Conservation (phyloP, 1,139 yeast genomes). For the Debaryomycetaceae sp. region DNA sequence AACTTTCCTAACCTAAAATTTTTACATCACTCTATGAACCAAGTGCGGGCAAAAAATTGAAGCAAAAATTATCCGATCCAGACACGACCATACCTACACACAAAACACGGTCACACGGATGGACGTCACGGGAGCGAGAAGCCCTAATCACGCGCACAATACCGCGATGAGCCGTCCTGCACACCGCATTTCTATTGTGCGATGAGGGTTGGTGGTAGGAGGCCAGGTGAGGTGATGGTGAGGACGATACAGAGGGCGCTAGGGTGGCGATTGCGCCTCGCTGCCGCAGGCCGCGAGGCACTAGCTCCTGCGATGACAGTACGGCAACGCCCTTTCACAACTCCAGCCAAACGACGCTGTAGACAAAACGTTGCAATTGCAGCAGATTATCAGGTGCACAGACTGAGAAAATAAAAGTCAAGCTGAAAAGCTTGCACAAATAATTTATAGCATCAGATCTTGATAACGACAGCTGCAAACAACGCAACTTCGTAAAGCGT, state of each 20-base stretch:
- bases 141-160: neutral
- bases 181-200: too few relatives aligned
- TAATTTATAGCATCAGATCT: too few relatives aligned
- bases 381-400: neutral
- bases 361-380: too few relatives aligned
- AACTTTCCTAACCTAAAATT: neutral
- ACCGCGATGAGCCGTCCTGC: too few relatives aligned
- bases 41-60: neutral
- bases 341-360: too few relatives aligned
- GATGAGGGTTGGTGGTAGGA: too few relatives aligned
- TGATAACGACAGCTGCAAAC: neutral
- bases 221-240: too few relatives aligned
- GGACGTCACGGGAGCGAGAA: neutral
- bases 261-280: too few relatives aligned
- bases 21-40: neutral
- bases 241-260: too few relatives aligned
- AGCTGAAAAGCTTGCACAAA: neutral
- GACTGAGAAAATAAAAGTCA: neutral
- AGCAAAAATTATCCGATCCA: neutral
- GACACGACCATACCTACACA: neutral
- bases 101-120: neutral
- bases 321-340: too few relatives aligned
- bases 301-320: too few relatives aligned
- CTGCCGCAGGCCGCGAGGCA: too few relatives aligned
- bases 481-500: neutral